Base-by-base conservation (phyloP, 768 basidiomycete species). In the Agaricus bisporus region DNA sequence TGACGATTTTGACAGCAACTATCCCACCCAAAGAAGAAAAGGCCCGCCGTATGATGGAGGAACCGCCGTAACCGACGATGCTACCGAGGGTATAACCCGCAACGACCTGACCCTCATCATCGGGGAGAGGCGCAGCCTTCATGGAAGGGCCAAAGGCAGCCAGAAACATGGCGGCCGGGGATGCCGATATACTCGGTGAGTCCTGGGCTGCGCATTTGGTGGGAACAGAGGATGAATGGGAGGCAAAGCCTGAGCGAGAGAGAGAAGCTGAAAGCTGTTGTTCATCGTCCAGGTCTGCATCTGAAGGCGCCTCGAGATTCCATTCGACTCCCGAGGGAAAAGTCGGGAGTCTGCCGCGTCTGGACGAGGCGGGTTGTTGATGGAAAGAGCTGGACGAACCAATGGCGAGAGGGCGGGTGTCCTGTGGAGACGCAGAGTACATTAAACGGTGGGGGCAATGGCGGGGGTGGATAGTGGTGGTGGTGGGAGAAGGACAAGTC, bases 1-100 rank as follows among this genome's bases (percentile, higher is more conserved):
- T 77, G 38, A 95, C 79, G 59, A 94, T 88, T 67, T 95, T 95
- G 68, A 94, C 85, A 7, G 93, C 93, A 43, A 86, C 82, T 2
- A 82, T 71, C 43, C 77, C 76, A 29, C 83, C 88, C 1, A 86
- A 83, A 3, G 77, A 67, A 6, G 82, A 74, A 8, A 69, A 80
- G 1, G 86, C 93, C 5, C 80, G 79, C 49, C 88, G 72, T 55
- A 95, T 88, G 55, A 82, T 82, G 12, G 91, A 91, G 65, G 91
- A 91, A 6, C 83, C 87, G 8, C 94, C 93, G 56, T 80, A 75
- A 22, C 88, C 93, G 11, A 95, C 79, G 59, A 87, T 73, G 28
- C 76, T 75, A 14, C 90, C 93, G 0, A 97, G 77, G 6, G 76
- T 80, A 63, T 92, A 95, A 9, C 86, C 85, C 0, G 80, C 76